Conservation (phyloP, 2,329 filamentous ascomycete genomes). For the Phaeoacremonium minimum region DNA sequence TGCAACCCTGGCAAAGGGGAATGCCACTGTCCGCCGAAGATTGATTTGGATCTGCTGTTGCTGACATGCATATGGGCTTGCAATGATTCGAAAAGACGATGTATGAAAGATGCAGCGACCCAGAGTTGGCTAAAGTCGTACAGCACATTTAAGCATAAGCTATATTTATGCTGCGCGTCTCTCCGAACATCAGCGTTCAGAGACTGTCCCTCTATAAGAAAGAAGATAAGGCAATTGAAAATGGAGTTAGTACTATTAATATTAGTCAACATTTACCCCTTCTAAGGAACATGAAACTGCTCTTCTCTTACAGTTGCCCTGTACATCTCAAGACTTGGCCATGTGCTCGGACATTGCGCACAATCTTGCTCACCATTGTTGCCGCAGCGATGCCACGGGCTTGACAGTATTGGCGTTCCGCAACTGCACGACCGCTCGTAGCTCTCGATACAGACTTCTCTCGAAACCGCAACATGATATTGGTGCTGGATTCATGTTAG, state of each 20-base stretch:
- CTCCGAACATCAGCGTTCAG: constrained; percentile 3
- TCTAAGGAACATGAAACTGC: too few species aligned
- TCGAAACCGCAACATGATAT: constrained; percentile 11
- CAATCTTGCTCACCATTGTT: constrained; percentile 10
- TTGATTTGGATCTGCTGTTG: background rate
- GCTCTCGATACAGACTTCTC: constrained; percentile 8
- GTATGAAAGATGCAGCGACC: constrained; percentile 9
- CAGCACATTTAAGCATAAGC: constrained; percentile 8
- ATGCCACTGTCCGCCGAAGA: background rate
- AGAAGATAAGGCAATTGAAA: constrained; percentile 10
- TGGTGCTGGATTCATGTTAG: constrained; percentile 3
- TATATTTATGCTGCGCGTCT: constrained; percentile 10
- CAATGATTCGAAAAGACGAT: constrained; percentile 9
- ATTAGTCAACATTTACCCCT: too few species aligned
- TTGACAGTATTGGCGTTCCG: constrained; percentile 4
- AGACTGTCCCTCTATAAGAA: constrained; percentile 9
- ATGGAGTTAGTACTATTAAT: constrained; percentile 7
- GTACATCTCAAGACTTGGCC: constrained; percentile 9
- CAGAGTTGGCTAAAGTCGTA: constrained; percentile 12
- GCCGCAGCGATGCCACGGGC: constrained; percentile 10
- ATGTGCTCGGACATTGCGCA: constrained; percentile 9
- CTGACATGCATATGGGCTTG: constrained; percentile 3
- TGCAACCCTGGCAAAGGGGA: background rate
- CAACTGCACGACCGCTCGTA: constrained; percentile 1
- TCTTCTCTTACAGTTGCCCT: constrained; percentile 7